Evolutionary conservation across 768 basidiomycete species (phyloP), one percentile per base, ranked within the genome.

Genomic region (Glaciozyma martinii): DNA sequence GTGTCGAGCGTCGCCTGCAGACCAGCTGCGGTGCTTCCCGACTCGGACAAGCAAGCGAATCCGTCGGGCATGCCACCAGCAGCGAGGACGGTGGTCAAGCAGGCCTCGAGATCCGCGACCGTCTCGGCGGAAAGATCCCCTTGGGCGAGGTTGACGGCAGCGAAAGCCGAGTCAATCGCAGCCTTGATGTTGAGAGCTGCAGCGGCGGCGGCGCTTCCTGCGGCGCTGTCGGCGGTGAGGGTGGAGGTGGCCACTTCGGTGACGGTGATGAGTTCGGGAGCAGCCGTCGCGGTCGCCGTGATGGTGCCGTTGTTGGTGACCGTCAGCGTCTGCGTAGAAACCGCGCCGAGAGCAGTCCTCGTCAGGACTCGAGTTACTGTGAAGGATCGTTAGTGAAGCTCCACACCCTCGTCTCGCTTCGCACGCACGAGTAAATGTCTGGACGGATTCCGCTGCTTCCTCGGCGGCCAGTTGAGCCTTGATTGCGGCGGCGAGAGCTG

Each of bases 11-110:
- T 40, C 37, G 37, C 37, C 25, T 15, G 25, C 23, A 27, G 49
- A 13, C n/a, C 13, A 25, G n/a, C 23, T 27, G 49, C 49, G 10
- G 23, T n/a, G 8, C 46, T 47, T n/a, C 49, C n/a, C n/a, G 49
- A 43, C 71, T 68, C 18, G 19, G 69, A 68, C 42, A 72, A 21
- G 60, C 71, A 72, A 25, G 67, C 54, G 59, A 71, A 72, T 3
- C 70, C 70, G 12, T 60, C 62, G 25, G 71, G 71, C 15, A 72
- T n/a, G 6, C 71, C 71, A 1, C 71, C 71, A 21, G 52, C 43
- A 8, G 56, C 49, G 33, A 72, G 53, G 5, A 72, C 71, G 0
- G 62, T 59, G 15, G 56, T 29, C 30, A 72, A 42, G 61, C 71
- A 72, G 25, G 47, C 49, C 50, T 67, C 61, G 52, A 72, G 65